A percentile compares a stretch with the other conserved stretches of the same genome.
Evolutionary conservation across 208 protist genomes (phyloP).

Genomic region (Herpetomonas muscarum): DNA sequence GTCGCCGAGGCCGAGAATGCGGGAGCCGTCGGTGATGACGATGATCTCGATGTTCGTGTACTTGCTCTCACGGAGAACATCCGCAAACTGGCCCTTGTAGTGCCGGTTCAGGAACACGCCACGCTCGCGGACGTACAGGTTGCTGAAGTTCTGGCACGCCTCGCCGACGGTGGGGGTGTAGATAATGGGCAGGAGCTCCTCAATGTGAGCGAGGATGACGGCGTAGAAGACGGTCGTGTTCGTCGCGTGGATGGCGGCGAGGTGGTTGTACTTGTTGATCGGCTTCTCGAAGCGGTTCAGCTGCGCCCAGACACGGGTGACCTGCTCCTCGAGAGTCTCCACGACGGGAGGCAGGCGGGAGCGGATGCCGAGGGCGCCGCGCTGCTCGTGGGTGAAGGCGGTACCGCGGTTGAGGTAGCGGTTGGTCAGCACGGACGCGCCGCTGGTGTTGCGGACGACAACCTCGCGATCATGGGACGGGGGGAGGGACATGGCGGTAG

Average conservation of each 20-base stretch:
- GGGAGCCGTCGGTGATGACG: conserved; percentile 94
- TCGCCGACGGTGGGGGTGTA: conserved; percentile 92
- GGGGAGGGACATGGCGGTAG: conserved; percentile 40
- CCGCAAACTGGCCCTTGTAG: conserved; percentile 80
- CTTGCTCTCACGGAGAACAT: conserved; percentile 77
- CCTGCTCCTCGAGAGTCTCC: conserved; percentile 80
- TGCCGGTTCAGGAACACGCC: conserved; percentile 88
- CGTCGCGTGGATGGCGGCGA: conserved; percentile 51
- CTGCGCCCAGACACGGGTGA: conserved; percentile 63
- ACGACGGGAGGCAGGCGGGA: conserved; percentile 59
- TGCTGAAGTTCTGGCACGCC: conserved; percentile 89
- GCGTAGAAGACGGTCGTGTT: conserved; percentile 86
- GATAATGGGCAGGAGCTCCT: conserved; percentile 77
- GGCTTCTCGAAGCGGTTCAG: conserved; percentile 70
- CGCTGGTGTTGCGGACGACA: no score
- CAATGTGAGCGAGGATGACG: conserved; percentile 65
- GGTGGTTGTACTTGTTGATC: conserved; percentile 81
- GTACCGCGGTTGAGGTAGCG: conserved; percentile 79
- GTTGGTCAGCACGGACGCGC: no score
- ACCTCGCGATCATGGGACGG: background rate
- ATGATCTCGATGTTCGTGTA: conserved; percentile 86
- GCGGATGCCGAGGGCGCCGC: conserved; percentile 56
- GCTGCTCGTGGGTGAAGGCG: conserved; percentile 76
- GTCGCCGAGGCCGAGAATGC: conserved; percentile 95
- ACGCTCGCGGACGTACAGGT: conserved; percentile 69